These are phyloP conservation scores for Solanum peruvianum DNA, from an alignment of 257 asterid species.

Conservation along the genomic window DNA sequence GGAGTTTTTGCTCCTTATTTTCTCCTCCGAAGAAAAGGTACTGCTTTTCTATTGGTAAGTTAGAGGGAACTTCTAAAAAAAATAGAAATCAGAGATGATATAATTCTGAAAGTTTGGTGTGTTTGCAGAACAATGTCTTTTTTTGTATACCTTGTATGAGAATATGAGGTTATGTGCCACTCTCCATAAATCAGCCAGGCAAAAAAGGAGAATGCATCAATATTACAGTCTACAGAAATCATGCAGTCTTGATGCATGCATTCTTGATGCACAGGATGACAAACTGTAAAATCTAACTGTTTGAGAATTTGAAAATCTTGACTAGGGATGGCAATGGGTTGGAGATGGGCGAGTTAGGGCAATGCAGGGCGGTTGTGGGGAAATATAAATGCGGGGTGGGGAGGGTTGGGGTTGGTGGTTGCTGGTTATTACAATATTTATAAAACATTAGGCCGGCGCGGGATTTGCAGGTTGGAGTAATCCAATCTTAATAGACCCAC, in stretches of 20 bases:
- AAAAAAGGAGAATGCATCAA: neutral
- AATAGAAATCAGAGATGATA: neutral
- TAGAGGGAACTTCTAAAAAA: neutral
- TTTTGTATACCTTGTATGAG: neutral
- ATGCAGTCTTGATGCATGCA: neutral
- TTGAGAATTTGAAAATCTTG: neutral
- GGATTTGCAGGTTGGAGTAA: neutral
- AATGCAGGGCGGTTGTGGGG: neutral
- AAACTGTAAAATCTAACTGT: neutral
- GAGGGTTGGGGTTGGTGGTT: neutral
- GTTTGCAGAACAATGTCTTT: neutral
- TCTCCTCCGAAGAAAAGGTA: neutral
- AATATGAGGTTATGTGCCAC: neutral
- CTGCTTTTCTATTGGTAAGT: neutral
- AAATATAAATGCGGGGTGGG: neutral
- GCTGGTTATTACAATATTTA: neutral
- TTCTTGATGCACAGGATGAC: neutral
- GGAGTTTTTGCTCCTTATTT: neutral
- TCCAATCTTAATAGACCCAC: neutral
- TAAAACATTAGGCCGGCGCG: neutral
- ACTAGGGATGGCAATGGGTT: neutral
- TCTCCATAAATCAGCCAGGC: neutral
- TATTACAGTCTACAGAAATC: neutral
- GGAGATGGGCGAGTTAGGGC: neutral
- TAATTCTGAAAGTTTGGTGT: neutral